Evolutionary conservation across 2,329 filamentous ascomycete species (phyloP), one percentile per base, ranked within the genome.

Genomic region (Clonostachys solani): DNA sequence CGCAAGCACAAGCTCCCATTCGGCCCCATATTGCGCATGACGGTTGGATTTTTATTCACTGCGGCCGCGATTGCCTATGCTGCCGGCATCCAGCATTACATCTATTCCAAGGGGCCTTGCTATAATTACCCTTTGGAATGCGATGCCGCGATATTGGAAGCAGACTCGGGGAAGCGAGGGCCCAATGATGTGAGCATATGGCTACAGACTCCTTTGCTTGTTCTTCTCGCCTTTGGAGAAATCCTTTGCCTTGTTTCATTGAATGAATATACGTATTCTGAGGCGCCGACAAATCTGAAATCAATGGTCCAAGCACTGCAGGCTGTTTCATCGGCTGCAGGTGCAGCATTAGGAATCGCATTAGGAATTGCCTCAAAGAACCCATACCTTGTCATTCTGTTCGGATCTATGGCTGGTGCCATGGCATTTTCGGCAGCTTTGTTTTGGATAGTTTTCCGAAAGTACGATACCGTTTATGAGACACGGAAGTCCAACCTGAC

Each of bases 241-340:
- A 81, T 84, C 48, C 78, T 84, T 56, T 78, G 79, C 40, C 83
- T 79, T 12, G 81, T 88, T 50, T 86, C 84, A 2, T 80, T 80
- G 50, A 74, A 86, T 12, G 85, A 89, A 60, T 88, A 88, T 54
- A 85, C 84, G 15, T 89, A 83, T 65, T 86, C 83, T 56, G 87
- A 88, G 64, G 85, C 85, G 0, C 85, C 85, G 3, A 43, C n/a
- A 16, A 33, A 29, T n/a, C 13, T 43, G 41, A 43, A 33, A 29
- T 16, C 18, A n/a, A 18, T 43, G 17, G 41, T 43, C 19, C 41
- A 43, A 29, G 41, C 41, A n/a, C n/a, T 33, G 12, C n/a, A n/a
- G 17, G 18, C 23, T 47, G 71, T 84, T 50, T 83, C 78, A 33
- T 77, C 69, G 40, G 81, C 80, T 4, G 70, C 80, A 38, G 79